Evolutionary conservation across 2,329 filamentous ascomycete species (phyloP), one percentile per base, ranked within the genome.

Genomic region (Periconia digitata): DNA sequence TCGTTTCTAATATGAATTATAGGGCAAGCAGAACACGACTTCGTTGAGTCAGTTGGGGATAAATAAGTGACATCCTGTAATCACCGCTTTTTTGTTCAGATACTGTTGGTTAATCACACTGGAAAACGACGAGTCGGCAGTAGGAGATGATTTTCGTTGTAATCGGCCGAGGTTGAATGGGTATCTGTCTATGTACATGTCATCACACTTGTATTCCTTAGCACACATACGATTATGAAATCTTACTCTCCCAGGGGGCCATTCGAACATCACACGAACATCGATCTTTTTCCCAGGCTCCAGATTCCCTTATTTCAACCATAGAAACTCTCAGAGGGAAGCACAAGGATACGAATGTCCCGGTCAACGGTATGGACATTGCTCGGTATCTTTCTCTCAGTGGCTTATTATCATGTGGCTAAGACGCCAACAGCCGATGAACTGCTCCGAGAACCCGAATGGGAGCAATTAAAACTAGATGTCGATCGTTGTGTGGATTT

Each of bases 401-500:
- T 40, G 21, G 7, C 17, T 2, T 40, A 40, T 22, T 24, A 24
- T 27, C 38, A 40, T 23, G 15, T 40, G 15, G 38, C 38, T 2
- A 40, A 27, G 24, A n/a, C 21, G 6, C 38, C 38, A n/a, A 27
- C 38, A 24, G 38, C 8, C 8, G 24, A 27, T 16, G 8, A 40
- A 20, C 21, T 16, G 17, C 13, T 38, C 6, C 12, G n/a, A n/a
- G 12, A 40, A 27, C 38, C 21, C 2, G 3, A 21, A 20, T 40
- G 38, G 38, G 21, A n/a, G 18, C 38, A 36, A n/a, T 18, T 37
- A n/a, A 8, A 4, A 7, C 37, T 52, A 10, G 45, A 52, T 20
- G 46, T 52, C 6, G 18, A 47, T 23, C 37, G 42, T 1, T 52
- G 49, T 35, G 39, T 52, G 17, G 38, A 45, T 16, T 40, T 52